A percentile compares a stretch with the other conserved stretches of the same genome.
These are phyloP conservation scores for Herpomyces periplanetae DNA, from an alignment of 2,329 filamentous ascomycete genomes.

Conservation along the genomic window DNA sequence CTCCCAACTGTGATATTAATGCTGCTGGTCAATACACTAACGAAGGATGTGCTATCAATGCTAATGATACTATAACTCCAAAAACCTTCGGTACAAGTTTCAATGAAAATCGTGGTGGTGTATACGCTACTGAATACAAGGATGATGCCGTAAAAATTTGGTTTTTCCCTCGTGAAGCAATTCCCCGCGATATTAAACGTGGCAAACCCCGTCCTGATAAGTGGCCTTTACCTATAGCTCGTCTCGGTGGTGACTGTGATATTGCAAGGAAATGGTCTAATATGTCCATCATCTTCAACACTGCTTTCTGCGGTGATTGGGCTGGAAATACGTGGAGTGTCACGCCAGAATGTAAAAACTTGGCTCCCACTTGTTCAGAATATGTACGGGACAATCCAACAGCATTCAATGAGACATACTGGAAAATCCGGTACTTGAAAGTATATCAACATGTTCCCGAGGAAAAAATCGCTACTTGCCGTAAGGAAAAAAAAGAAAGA, in stretches of 20 bases:
- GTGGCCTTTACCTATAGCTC: slow-evolving; percentile 29
- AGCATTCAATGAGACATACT: slow-evolving; percentile 32
- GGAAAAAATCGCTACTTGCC: too few relatives aligned
- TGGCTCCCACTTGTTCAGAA: slow-evolving; percentile 22
- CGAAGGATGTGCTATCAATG: slow-evolving; percentile 18
- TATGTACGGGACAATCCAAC: slow-evolving; percentile 29
- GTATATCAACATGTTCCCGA: too few relatives aligned
- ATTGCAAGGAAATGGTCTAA: slow-evolving; percentile 31
- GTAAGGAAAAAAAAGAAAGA: too few relatives aligned
- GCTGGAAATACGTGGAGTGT: slow-evolving; percentile 16
- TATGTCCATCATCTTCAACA: slow-evolving; percentile 32
- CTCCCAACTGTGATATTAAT: slow-evolving; percentile 16
- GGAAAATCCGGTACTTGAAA: slow-evolving; percentile 29
- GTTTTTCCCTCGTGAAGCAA: slow-evolving; percentile 30
- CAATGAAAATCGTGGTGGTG: slow-evolving; percentile 21
- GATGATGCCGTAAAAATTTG: slow-evolving; percentile 28
- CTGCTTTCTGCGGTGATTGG: slow-evolving; percentile 59
- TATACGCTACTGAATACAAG: slow-evolving; percentile 23
- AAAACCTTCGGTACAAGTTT: slow-evolving; percentile 25
- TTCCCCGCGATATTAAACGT: slow-evolving; percentile 20
- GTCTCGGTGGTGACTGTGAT: slow-evolving; percentile 26
- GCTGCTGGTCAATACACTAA: slow-evolving; percentile 9
- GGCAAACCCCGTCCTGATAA: slow-evolving; percentile 19
- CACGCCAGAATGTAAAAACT: slow-evolving; percentile 16
- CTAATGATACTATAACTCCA: slow-evolving; percentile 11